These are phyloP conservation scores for Phytophthora fragariae DNA, from an alignment of 352 stramenopile species.

Conservation along the genomic window DNA sequence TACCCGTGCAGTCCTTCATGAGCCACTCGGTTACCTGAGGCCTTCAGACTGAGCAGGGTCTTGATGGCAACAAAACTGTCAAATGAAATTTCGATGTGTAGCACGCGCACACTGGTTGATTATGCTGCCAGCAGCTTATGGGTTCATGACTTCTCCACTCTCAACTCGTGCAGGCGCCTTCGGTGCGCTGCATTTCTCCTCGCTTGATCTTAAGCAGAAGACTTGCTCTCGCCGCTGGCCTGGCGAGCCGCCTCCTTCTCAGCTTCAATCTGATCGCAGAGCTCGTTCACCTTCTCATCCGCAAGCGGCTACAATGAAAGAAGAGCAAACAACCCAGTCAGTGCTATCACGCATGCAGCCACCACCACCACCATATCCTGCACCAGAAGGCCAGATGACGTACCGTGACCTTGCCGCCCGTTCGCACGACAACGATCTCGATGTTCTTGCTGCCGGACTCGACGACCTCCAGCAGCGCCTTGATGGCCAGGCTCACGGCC, in stretches of 20 bases:
- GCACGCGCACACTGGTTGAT: conserved; percentile 28
- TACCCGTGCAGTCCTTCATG: conserved; percentile 6
- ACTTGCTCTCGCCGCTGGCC: conserved; percentile 79
- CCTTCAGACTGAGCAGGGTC: too few species aligned
- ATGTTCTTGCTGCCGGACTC: conserved; percentile 99
- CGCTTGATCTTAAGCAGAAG: conserved; percentile 52
- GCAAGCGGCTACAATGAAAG: conserved; percentile 53
- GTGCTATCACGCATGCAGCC: too few species aligned
- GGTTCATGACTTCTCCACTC: conserved; percentile 1
- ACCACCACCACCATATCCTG: too few species aligned
- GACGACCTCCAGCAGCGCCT: conserved; percentile 98
- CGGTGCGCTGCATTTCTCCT: conserved; percentile 21
- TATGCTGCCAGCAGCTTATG: conserved; percentile 18
- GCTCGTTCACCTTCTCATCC: conserved; percentile 83
- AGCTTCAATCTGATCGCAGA: conserved; percentile 83
- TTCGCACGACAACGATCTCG: conserved; percentile 96
- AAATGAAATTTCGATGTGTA: background rate
- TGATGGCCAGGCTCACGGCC: conserved; percentile 93
- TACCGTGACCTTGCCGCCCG: conserved; percentile 75
- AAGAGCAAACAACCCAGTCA: conserved; percentile 6
- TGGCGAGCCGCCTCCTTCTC: conserved; percentile 86
- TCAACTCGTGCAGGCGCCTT: background rate
- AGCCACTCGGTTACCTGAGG: too few species aligned
- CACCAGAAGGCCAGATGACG: conserved; percentile 8
- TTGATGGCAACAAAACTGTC: too few species aligned